Evolutionary conservation across 2,329 filamentous ascomycete genomes (phyloP), one percentile per base, ranked within the genome.

Genomic region (Stemphylium lycopersici): DNA sequence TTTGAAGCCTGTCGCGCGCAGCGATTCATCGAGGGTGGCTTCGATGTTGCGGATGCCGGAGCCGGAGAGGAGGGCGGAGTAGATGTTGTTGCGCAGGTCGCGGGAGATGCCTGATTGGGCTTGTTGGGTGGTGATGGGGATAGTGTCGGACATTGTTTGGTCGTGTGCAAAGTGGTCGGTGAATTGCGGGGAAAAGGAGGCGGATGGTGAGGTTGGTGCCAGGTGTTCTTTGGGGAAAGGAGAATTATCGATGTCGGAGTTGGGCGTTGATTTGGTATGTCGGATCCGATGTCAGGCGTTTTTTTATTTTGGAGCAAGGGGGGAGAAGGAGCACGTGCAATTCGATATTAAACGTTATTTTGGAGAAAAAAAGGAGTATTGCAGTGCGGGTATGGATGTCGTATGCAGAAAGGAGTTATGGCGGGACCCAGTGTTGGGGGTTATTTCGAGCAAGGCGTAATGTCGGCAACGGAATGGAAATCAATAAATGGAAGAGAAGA

Each of bases 1-100:
- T 37, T 82, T 81, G 84, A 84, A 88, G 62, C 84, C 84, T n/a
- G 77, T 73, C 48, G 82, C 78, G 63, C 84, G 80, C 10, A 87
- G 78, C 18, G 80, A 79, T 64, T 84, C 79, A 54, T 81, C 77
- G 22, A 87, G 77, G 1, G 79, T 78, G 33, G 75, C 64, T 65
- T 86, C 83, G 38, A 88, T 83, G 65, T 81, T 80, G 65, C 80
- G 78, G 60, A 87, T 81, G 48, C 81, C 79, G 64, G 77, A 75
- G 41, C 76, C 72, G 31, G 77, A 76, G 57, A 79, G 76, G 36
- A 85, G 80, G 37, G 78, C 76, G 38, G 72, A 66, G 55, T 77
- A 78, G 68, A 81, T 75, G 55, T 66, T 66, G 63, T 74, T 74
- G 67, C 79, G 77, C 2, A 77, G 60, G 48, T 69, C 55, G 49